Evolutionary conservation across 179 eudicot species (phyloP).

Genomic region (Nepenthes alata): DNA sequence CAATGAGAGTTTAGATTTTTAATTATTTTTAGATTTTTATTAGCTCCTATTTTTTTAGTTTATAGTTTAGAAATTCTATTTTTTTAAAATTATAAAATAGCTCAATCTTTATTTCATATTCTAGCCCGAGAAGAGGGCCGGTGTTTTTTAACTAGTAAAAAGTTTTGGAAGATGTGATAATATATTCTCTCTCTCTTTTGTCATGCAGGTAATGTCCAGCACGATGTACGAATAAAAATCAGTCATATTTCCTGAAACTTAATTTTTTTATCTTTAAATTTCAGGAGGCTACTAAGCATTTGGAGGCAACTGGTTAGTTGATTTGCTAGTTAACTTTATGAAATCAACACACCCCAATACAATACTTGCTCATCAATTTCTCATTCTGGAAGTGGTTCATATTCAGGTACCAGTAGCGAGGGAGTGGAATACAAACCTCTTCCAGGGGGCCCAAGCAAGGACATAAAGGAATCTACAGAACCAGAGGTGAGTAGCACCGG

Average conservation of each 20-base stretch:
- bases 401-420: constrained; percentile 31
- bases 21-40: too few species aligned
- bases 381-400: background rate
- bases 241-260: background rate
- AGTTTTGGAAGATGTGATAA: too few species aligned
- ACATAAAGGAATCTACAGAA: constrained; percentile 20
- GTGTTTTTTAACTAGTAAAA: too few species aligned
- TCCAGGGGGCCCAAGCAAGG: constrained; percentile 56
- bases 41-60: too few species aligned
- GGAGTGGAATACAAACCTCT: constrained; percentile 62
- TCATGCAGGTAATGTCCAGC: too few species aligned
- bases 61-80: too few species aligned
- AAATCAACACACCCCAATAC: background rate
- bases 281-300: constrained; percentile 57
- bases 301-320: constrained; percentile 43
- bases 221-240: too few species aligned
- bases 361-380: background rate
- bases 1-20: too few species aligned
- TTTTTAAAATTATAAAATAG: too few species aligned
- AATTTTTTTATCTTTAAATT: constrained; percentile 15
- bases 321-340: constrained; percentile 2
- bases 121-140: too few species aligned
- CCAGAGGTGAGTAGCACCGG: constrained; percentile 22
- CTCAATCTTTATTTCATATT: too few species aligned
- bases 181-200: too few species aligned